These are phyloP conservation scores for Bidens hawaiensis DNA, from an alignment of 140 eudicot species.

Conservation along the genomic window DNA sequence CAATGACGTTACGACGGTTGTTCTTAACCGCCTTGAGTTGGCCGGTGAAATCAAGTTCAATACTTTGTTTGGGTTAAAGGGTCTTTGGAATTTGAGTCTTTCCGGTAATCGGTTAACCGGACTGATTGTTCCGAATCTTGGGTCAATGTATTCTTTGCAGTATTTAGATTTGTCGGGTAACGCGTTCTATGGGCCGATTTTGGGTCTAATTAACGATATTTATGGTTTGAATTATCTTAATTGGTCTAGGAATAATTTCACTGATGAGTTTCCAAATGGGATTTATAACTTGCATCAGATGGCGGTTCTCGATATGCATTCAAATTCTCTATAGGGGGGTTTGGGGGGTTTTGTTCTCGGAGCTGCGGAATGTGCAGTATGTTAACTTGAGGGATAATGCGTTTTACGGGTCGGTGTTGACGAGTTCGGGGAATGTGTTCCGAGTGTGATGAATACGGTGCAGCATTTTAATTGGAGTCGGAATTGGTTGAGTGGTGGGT, in stretches of 20 bases:
- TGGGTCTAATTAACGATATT: conserved; percentile 54
- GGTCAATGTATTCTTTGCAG: conserved; percentile 54
- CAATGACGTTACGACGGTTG: conserved; percentile 41
- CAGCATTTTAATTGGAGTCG: conserved; percentile 67
- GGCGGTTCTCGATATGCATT: conserved; percentile 71
- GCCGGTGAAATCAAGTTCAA: conserved; percentile 71
- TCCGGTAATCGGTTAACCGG: conserved; percentile 67
- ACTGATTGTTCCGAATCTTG: conserved; percentile 66
- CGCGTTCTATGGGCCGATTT: conserved; percentile 77
- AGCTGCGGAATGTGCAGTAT: conserved; percentile 69
- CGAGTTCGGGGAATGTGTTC: conserved; percentile 37
- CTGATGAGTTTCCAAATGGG: conserved; percentile 59
- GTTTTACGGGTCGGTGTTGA: conserved; percentile 55
- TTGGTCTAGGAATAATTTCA: conserved; percentile 60
- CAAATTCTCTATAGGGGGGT: conserved; percentile 63
- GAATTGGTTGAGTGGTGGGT: conserved; percentile 57
- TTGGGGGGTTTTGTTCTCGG: conserved; percentile 42
- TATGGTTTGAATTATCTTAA: conserved; percentile 65
- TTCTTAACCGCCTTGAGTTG: conserved; percentile 54
- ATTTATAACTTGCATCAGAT: conserved; percentile 65
- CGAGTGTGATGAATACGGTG: conserved; percentile 68
- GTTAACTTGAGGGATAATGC: conserved; percentile 74
- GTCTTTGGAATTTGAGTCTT: conserved; percentile 54
- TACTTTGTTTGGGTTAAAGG: conserved; percentile 44
- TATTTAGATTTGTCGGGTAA: conserved; percentile 79